Percentiles rank a stretch among this genome's conserved stretches.
Conservation (phyloP, 768 basidiomycete species). For the Kwoniella bestiolae region DNA sequence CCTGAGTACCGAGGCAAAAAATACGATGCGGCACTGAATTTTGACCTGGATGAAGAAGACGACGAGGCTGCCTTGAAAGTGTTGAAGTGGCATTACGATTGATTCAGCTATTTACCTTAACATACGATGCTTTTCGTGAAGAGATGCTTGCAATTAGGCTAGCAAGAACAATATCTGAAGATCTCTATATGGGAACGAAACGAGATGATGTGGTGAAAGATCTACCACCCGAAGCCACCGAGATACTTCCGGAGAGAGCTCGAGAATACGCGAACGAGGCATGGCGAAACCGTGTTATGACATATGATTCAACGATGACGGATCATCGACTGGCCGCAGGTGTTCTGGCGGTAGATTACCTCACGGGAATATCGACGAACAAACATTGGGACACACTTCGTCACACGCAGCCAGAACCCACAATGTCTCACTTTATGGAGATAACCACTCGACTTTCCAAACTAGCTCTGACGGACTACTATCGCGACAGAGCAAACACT, state of each 20-base stretch:
- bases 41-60: not conserved
- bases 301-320: not conserved
- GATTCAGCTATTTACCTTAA: not conserved
- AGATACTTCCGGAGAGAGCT: not conserved
- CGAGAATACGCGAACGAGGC: not conserved
- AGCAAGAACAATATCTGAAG: not conserved
- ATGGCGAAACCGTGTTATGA: not conserved
- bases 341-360: too few species aligned
- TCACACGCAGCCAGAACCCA: too few species aligned
- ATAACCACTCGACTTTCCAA: too few species aligned
- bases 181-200: not conserved
- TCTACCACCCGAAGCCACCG: not conserved
- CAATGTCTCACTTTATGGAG: too few species aligned
- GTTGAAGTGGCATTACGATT: not conserved
- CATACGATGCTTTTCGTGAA: not conserved
- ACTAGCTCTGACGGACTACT: too few species aligned
- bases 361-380: too few species aligned
- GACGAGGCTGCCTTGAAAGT: not conserved
- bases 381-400: too few species aligned
- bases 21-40: not conserved
- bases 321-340: too few species aligned
- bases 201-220: rapidly evolving
- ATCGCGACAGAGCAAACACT: too few species aligned
- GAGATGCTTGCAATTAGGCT: not conserved
- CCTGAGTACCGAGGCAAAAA: not conserved